Evolutionary conservation across 106 monocot species (phyloP), one percentile per base, ranked within the genome.

Genomic region (Apostasia ramifera): DNA sequence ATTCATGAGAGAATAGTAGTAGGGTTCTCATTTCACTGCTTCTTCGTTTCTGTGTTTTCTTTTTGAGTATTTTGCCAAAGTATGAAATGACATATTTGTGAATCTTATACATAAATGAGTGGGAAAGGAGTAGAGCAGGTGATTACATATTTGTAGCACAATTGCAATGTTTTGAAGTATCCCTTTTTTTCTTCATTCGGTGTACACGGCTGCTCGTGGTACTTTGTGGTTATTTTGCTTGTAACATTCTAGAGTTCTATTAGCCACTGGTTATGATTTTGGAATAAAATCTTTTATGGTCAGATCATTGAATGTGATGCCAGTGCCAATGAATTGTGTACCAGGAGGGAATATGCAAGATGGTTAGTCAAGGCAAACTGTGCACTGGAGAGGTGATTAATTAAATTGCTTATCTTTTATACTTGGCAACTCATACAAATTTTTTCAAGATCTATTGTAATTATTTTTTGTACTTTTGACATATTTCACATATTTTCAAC

Each of bases 331-430:
- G 92, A 85, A 61, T 74, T 97, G 10, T 97, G 95, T 66, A 89
- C 95, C 5, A 89, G 85, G 63, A 92, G 92, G 53, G 89, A 97
- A 79, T 97, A 84, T 79, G 92, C 89, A 45, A 84, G 92, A 81
- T 97, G 95, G 95, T 71, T 97, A 38, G 77, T 92, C 50, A 97
- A 87, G 78, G 55, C 81, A 64, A 89, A 81, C 63, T 82, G 66
- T 38, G 64, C 82, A 52, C 70, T 97, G 11, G 95, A 92, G 53
- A 92, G 95, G 95, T 97, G 80, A 58, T 69, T 37, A 44, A 41
- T 4, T 55, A 49, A 43, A 65, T 56, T 62, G 9, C 2, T 46
- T 26, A 37, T 50, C 2, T 8, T 9, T 46, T n/a, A 5, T 64
- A n/a, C 26, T 26, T 26, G 26, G 26, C 26, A 26, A 26, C 26